Base-by-base conservation (phyloP, 108 stramenopile genomes). In the Skeletonema menzelii region DNA sequence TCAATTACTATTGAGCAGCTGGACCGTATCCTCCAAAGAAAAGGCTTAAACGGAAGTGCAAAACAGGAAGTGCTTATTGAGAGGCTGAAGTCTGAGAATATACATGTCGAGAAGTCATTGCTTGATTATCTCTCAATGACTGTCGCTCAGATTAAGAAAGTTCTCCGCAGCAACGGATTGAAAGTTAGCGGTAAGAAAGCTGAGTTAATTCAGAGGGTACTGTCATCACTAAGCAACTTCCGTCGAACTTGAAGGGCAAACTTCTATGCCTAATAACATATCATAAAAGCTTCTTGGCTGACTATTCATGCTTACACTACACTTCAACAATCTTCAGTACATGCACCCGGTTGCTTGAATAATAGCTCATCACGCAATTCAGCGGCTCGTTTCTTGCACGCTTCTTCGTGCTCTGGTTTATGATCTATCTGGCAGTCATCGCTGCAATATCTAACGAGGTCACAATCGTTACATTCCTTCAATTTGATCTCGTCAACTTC, bases 181-280 rank as follows among this genome's bases (percentile, higher is more conserved):
- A 53, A 53, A 53, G 49, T 53, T 53, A 53, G 49, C 17, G 49
- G 49, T 8, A 53, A 10, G 49, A 53, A 53, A 53, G 49, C 49
- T 22, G 49, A 8, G 49, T 22, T 53, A 24, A 7, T 53, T 8
- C 17, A 53, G 8, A 53, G 49, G 49, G 8, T 53, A 15, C 3
- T 11, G 40, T 42, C 40, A n/a, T 42, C 40, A 42, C n/a, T 42
- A 20, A 53, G 20, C 22, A 53, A 3, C 22, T 22, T 22, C 49
- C 49, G 15, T 7, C 49, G 49, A 53, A 53, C 0, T 42, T 42
- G 15, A 42, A n/a, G n/a, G n/a, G n/a, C n/a, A n/a, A n/a, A n/a
- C n/a, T n/a, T n/a, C n/a, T n/a, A n/a, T n/a, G n/a, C n/a, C n/a
- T n/a, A n/a, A n/a, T n/a, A n/a, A n/a, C n/a, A n/a, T n/a, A n/a